Evolutionary conservation across 164 flowering plant species (phyloP).

Genomic region (Annona squamosa): DNA sequence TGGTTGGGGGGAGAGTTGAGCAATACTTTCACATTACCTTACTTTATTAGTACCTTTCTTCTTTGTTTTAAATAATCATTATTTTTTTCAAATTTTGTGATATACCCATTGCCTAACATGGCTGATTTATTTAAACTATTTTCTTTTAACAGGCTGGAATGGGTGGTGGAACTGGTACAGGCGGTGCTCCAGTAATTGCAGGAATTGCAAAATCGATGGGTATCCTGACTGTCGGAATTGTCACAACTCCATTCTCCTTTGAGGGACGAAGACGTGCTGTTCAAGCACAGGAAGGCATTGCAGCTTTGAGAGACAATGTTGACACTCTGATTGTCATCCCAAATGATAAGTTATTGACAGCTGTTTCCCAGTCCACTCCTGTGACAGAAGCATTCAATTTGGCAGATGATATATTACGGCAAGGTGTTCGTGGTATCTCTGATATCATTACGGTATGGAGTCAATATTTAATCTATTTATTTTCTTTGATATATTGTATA

Average conservation of each 20-base stretch:
- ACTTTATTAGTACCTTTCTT: neutral
- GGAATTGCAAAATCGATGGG: conserved; percentile 92
- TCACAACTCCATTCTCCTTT: conserved; percentile 90
- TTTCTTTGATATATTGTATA: neutral
- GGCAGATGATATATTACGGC: conserved; percentile 94
- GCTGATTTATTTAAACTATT: neutral
- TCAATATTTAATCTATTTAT: neutral
- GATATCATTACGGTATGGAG: conserved; percentile 83
- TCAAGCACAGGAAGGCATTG: conserved; percentile 98
- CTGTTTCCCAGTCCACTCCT: conserved; percentile 84
- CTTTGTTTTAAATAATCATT: neutral
- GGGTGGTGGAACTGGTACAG: conserved; percentile 99
- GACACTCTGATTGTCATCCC: conserved; percentile 93
- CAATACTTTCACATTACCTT: too few species aligned
- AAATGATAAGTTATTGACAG: conserved; percentile 87
- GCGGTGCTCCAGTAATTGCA: conserved; percentile 88
- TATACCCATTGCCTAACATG: too few species aligned
- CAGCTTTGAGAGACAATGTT: conserved; percentile 83
- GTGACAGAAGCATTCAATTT: conserved; percentile 94
- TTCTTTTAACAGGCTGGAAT: conserved; percentile 69
- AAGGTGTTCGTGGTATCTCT: conserved; percentile 96
- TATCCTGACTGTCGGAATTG: conserved; percentile 90
- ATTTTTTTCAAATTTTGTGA: too few species aligned
- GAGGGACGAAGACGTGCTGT: conserved; percentile 87
- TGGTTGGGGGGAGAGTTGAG: too few species aligned